phyloP scores from a whole-genome alignment of 352 stramenopile genomes.

The Phytopythium delawarense region DNA sequence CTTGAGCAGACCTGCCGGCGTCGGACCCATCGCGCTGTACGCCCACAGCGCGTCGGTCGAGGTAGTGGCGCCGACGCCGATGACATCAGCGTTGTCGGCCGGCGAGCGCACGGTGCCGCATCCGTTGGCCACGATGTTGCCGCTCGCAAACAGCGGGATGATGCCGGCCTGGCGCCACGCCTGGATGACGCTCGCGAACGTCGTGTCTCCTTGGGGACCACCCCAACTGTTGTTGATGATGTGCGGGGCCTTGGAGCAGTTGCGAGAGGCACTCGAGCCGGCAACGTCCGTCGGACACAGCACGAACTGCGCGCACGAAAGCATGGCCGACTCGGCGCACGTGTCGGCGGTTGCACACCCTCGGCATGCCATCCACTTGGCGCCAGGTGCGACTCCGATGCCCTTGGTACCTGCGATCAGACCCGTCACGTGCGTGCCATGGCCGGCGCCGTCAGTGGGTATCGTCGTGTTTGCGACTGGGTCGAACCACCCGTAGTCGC shows the following conservation, averaged over 20 bases:
- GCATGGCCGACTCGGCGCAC: constrained; percentile 26
- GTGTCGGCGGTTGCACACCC: constrained; percentile 15
- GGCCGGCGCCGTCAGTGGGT: constrained; percentile 21
- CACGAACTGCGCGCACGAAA: constrained; percentile 53
- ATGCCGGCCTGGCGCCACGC: constrained; percentile 39
- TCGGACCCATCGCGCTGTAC: constrained; percentile 33
- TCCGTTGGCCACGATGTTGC: constrained; percentile 29
- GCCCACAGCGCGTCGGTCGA: constrained; percentile 18
- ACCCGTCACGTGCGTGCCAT: constrained; percentile 25
- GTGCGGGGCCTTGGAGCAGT: constrained; percentile 41
- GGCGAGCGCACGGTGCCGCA: constrained; percentile 27
- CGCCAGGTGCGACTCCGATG: constrained; percentile 23
- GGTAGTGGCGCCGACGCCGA: constrained; percentile 32
- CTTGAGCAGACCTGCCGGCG: constrained; percentile 22
- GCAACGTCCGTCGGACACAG: constrained; percentile 39
- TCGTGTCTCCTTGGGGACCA: constrained; percentile 10
- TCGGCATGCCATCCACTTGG: constrained; percentile 24
- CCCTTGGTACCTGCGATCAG: constrained; percentile 16
- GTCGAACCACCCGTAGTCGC: constrained; percentile 32
- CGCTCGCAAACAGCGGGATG: constrained; percentile 35
- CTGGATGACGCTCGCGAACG: constrained; percentile 26
- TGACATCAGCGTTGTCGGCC: constrained; percentile 27
- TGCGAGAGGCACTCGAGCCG: constrained; percentile 16
- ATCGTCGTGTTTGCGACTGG: constrained; percentile 17
- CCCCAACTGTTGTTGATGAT: constrained; percentile 60